Evolutionary conservation across 2,329 filamentous ascomycete species (phyloP), one percentile per base, ranked within the genome.

Genomic region (Verticillium nubilum): DNA sequence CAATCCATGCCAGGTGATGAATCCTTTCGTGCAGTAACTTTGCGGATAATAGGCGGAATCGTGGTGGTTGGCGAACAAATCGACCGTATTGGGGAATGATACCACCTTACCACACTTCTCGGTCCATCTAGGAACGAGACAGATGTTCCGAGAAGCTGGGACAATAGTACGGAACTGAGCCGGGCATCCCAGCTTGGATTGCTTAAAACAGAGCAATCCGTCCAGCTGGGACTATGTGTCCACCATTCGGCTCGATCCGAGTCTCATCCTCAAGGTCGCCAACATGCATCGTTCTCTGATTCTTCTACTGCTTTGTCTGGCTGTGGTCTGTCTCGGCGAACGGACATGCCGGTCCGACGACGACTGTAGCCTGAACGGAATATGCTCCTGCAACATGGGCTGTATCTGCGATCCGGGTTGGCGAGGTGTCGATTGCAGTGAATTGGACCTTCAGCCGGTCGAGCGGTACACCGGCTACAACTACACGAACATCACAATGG

Each of bases 391-490:
- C 7, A 5, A 29, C 6, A 54, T 23, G 3, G 25, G 15, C 13
- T 72, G 70, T 55, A 17, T 31, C 1, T 72, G 70, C 37, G 79
- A 81, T 54, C 63, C 73, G 0, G 78, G 79, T 12, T 81, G 79
- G 78, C 70, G 68, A 17, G 73, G 69, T 0, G 59, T 65, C 1
- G 76, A 80, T 62, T 82, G 79, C 58, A 73, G 78, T 4, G 67
- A 72, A 7, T 70, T 82, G 0, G 77, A 81, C 58, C 69, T 81
- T 2, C 69, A 67, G 1, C 77, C 78, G 0, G 77, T 74, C 0
- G 72, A 68, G 4, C 66, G 72, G 35, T 66, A 69, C 52, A 73
- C 71, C 0, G 79, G 79, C 1, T 81, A 81, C 64, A 81, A 82
- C 61, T 62, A 57, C 4, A 60, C 61, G 4, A 52, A 62, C 17